These are phyloP conservation scores for Leishmania guyanensis DNA, from an alignment of 208 protist species.

Conservation along the genomic window DNA sequence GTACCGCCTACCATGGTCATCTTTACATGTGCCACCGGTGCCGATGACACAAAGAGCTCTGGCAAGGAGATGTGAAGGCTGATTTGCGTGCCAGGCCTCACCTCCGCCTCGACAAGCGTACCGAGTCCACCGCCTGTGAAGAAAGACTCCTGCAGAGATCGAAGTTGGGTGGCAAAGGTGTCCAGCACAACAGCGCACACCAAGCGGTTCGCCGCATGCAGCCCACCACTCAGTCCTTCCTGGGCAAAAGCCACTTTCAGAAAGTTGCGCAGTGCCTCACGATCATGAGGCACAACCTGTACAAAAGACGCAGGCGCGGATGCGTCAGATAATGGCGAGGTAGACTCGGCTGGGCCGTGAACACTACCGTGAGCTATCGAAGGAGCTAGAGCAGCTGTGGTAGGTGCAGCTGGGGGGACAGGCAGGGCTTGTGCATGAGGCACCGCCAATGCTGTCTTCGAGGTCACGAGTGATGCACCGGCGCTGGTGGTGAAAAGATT, in stretches of 20 bases:
- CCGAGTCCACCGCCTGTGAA: constrained; percentile 54
- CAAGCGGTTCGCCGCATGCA: constrained; percentile 55
- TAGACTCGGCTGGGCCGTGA: background rate
- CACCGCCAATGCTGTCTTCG: background rate
- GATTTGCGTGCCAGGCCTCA: constrained; percentile 67
- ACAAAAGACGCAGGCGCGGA: background rate
- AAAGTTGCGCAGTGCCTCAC: constrained; percentile 47
- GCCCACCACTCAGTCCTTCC: constrained; percentile 58
- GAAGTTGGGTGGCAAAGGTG: constrained; percentile 52
- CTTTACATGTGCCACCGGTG: constrained; percentile 36
- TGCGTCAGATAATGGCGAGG: background rate
- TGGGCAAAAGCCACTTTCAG: constrained; percentile 47
- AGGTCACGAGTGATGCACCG: constrained; percentile 17
- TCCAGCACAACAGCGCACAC: constrained; percentile 70
- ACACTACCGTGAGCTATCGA: background rate
- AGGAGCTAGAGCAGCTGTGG: background rate
- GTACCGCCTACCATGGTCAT: constrained; percentile 38
- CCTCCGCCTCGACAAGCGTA: constrained; percentile 40
- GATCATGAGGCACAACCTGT: constrained; percentile 36
- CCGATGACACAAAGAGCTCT: background rate
- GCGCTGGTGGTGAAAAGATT: constrained; percentile 38
- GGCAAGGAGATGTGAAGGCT: constrained; percentile 40
- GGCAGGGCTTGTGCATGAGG: background rate
- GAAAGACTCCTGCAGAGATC: constrained; percentile 35
- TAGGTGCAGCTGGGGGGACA: background rate